These are phyloP conservation scores for Ogataea henricii DNA, from an alignment of 805 yeast genomes.

Conservation along the genomic window DNA sequence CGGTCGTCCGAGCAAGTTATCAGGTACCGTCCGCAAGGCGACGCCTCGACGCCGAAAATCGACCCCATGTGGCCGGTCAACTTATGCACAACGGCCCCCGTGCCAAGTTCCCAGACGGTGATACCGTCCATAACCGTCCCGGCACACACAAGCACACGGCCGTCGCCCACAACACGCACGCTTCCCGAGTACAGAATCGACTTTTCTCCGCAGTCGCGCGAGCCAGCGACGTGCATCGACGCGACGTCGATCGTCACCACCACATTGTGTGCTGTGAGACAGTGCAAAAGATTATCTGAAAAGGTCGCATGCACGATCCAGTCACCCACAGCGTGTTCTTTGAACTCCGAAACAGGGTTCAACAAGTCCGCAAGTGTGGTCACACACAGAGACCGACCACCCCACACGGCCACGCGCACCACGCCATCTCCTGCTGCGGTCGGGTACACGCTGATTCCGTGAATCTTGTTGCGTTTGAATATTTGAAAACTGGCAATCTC, in stretches of 20 bases:
- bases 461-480: slow-evolving; percentile 77
- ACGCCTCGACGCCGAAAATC: slow-evolving; percentile 76
- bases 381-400: slow-evolving; percentile 69
- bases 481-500: slow-evolving; percentile 44
- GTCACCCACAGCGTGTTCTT: slow-evolving; percentile 64
- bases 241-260: slow-evolving; percentile 43
- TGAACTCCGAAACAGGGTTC: slow-evolving; percentile 12
- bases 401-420: slow-evolving; percentile 46
- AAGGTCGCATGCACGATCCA: slow-evolving; percentile 76
- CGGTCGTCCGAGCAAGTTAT: slow-evolving; percentile 94
- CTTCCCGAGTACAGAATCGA: slow-evolving; percentile 89
- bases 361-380: slow-evolving; percentile 36
- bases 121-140: slow-evolving; percentile 95
- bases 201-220: slow-evolving; percentile 59
- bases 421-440: not conserved
- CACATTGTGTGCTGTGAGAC: slow-evolving; percentile 81
- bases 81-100: slow-evolving; percentile 47
- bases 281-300: slow-evolving; percentile 41
- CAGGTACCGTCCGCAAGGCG: slow-evolving; percentile 52
- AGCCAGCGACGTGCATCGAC: slow-evolving; percentile 30
- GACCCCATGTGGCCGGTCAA: slow-evolving; percentile 87
- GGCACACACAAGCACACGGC: slow-evolving; percentile 62
- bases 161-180: slow-evolving; percentile 47
- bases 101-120: slow-evolving; percentile 67
- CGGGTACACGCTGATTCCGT: slow-evolving; percentile 55